Evolutionary conservation across 2,329 filamentous ascomycete genomes (phyloP).

Genomic region (Myriangium duriaei): DNA sequence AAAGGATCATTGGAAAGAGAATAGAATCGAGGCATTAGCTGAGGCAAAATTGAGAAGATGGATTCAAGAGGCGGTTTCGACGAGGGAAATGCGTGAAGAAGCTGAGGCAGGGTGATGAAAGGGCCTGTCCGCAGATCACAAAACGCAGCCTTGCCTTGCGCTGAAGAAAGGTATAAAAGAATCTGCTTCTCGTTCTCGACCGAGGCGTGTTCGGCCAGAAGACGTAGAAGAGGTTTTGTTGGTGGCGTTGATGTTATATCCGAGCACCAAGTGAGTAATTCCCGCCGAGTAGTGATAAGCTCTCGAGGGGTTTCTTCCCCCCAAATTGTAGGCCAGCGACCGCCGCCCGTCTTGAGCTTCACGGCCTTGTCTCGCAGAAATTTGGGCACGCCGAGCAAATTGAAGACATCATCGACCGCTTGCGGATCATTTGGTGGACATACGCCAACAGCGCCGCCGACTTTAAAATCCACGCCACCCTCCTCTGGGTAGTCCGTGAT

Average conservation of each 20-base stretch:
- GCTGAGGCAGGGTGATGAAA: conserved; percentile 69
- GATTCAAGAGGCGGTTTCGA: conserved; percentile 75
- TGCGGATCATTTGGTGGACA: conserved; percentile 72
- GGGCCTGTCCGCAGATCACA: conserved; percentile 85
- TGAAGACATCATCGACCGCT: conserved; percentile 72
- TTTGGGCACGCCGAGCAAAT: conserved; percentile 67
- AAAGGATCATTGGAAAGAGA: conserved; percentile 94
- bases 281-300: conserved; percentile 78
- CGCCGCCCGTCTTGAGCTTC: conserved; percentile 61
- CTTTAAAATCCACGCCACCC: conserved; percentile 80
- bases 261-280: conserved; percentile 89
- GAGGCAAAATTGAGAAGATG: conserved; percentile 67
- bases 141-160: conserved; percentile 82
- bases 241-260: conserved; percentile 89
- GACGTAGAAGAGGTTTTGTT: conserved; percentile 71
- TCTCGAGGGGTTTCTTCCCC: conserved; percentile 76
- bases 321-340: conserved; percentile 97
- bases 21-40: conserved; percentile 96
- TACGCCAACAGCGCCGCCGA: conserved; percentile 88
- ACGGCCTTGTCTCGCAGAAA: conserved; percentile 76
- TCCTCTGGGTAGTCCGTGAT: conserved; percentile 88
- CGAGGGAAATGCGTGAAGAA: conserved; percentile 85
- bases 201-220: conserved; percentile 73
- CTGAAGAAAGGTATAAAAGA: conserved; percentile 71
- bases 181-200: conserved; percentile 80